Base-by-base conservation (phyloP, 768 basidiomycete genomes). In the Rhodotorula paludigena region DNA sequence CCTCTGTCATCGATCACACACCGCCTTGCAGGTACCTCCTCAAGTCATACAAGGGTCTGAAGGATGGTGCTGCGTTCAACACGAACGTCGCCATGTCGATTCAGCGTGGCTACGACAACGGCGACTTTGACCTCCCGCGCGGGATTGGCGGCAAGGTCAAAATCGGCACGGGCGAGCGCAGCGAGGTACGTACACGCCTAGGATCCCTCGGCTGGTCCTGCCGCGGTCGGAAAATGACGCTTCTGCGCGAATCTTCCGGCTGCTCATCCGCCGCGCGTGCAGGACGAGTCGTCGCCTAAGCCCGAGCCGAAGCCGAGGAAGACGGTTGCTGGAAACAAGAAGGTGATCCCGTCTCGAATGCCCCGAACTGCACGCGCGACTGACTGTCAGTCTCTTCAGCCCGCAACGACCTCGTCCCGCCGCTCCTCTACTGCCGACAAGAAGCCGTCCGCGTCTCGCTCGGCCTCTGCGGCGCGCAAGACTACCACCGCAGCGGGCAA, bases 121-220 rank as follows among this genome's bases (percentile, higher is more conserved):
- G 86, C 60, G 81, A 87, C 71, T 93, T 98, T 78, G 81, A 85
- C 35, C 83, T 94, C 44, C 93, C 92, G 74, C 94, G 93, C 83
- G 93, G 92, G 64, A 82, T 83, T 4, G 85, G 86, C 30, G 88
- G 88, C 61, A 85, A 87, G 76, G 87, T 90, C 68, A 89, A 88
- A 77, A 83, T 89, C 30, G 83, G 86, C 35, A 41, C 39, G 30
- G 35, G 48, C 21, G 60, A 33, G 49, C 14, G 39, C n/a, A n/a
- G n/a, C n/a, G n/a, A n/a, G 28, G 36, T 39, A 18, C 58, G 25
- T 54, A 4, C n/a, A n/a, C n/a, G n/a, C n/a, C 14, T n/a, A n/a
- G n/a, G n/a, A n/a, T 3, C 32, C 28, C 41, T 51, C n/a, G 38
- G 2, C 16, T 25, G 33, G 33, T 2, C n/a, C 10, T n/a, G 33